Conservation (phyloP, 768 basidiomycete species). For the Pleurotus cornucopiae region DNA sequence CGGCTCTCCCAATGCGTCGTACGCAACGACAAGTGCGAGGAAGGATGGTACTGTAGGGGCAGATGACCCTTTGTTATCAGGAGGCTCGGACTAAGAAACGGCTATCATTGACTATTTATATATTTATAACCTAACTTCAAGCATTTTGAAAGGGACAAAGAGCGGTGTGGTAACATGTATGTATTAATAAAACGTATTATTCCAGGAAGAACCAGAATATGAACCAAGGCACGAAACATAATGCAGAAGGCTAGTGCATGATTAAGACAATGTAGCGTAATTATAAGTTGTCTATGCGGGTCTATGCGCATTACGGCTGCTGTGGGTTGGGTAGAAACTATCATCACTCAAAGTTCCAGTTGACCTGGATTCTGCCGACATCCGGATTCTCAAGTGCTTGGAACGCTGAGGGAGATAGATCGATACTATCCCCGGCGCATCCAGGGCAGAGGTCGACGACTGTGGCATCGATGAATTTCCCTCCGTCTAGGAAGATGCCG, state of each 20-base stretch:
- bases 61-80: too few species aligned
- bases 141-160: too few species aligned
- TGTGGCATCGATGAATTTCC: conserved; percentile 16
- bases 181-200: too few species aligned
- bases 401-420: conserved; percentile 25
- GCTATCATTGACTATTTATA: too few species aligned
- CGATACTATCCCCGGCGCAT: conserved; percentile 20
- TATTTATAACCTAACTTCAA: too few species aligned
- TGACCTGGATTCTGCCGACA: conserved; percentile 16
- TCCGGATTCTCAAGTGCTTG: conserved; percentile 12
- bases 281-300: background rate
- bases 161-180: too few species aligned
- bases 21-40: too few species aligned
- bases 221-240: too few species aligned
- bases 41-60: too few species aligned
- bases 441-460: conserved; percentile 24
- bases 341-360: conserved; percentile 13
- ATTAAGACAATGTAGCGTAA: background rate
- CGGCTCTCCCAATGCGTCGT: background rate
- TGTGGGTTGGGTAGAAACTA: background rate
- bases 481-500: conserved; percentile 12
- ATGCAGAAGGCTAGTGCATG: too few species aligned
- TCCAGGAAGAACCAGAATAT: too few species aligned
- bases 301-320: background rate
- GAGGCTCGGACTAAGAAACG: too few species aligned